These are phyloP conservation scores for Lichtheimia hyalospora DNA, from an alignment of 371 early-diverging fungal genomes.

Conservation along the genomic window DNA sequence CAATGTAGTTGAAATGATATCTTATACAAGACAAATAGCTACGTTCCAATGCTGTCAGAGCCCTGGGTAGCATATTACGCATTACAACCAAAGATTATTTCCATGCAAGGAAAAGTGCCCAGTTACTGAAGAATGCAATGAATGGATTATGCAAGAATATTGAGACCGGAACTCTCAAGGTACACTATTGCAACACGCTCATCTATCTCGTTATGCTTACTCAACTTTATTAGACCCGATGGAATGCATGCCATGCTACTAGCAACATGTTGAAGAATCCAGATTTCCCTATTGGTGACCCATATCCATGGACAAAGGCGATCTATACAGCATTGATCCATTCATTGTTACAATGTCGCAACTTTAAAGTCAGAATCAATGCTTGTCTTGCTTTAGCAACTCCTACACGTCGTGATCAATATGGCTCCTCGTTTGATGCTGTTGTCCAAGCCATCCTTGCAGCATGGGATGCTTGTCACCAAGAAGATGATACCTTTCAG, in stretches of 20 bases:
- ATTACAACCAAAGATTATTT: slow-evolving; percentile 55
- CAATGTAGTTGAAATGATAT: not conserved
- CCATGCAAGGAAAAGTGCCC: slow-evolving; percentile 44
- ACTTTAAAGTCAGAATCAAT: slow-evolving; percentile 82
- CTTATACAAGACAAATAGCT: slow-evolving; percentile 30
- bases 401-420: slow-evolving; percentile 43
- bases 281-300: slow-evolving; percentile 60
- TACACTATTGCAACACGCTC: slow-evolving; percentile 10
- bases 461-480: slow-evolving; percentile 40
- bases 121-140: slow-evolving; percentile 57
- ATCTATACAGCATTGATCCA: slow-evolving; percentile 58
- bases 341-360: slow-evolving; percentile 61
- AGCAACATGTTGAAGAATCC: slow-evolving; percentile 62
- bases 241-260: slow-evolving; percentile 84
- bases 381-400: slow-evolving; percentile 68
- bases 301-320: slow-evolving; percentile 53
- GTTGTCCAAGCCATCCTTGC: slow-evolving; percentile 47
- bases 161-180: slow-evolving; percentile 72
- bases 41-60: slow-evolving; percentile 72
- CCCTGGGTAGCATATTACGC: slow-evolving; percentile 68
- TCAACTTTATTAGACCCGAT: slow-evolving; percentile 54
- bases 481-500: slow-evolving; percentile 40
- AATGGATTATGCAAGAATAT: slow-evolving; percentile 64
- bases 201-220: too few relatives aligned
- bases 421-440: slow-evolving; percentile 44